Conservation (phyloP, 371 early-diverging fungal genomes). For the Mucor circinelloides region DNA sequence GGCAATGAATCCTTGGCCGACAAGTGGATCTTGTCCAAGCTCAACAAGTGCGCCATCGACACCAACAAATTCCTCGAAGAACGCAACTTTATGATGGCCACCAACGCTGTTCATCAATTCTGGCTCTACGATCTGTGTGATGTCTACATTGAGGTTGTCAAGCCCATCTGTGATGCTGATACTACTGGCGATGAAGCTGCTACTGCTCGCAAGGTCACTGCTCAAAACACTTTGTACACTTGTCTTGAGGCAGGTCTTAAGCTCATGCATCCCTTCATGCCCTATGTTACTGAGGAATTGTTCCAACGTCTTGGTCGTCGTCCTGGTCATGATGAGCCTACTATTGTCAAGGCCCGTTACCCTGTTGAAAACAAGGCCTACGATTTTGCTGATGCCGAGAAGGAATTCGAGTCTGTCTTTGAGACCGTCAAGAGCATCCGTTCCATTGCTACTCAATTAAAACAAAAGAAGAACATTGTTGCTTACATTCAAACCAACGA, state of each 20-base stretch:
- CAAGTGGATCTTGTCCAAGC: constrained; percentile 92
- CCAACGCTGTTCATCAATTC: constrained; percentile 90
- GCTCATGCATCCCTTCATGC: constrained; percentile 99
- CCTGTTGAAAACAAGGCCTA: constrained; percentile 61
- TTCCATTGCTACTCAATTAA: constrained; percentile 56
- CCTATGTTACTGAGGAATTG: constrained; percentile 99
- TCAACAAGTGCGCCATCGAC: constrained; percentile 83
- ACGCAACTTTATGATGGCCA: constrained; percentile 96
- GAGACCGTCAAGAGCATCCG: constrained; percentile 78
- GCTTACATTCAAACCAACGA: constrained; percentile 36
- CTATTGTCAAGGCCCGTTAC: constrained; percentile 72
- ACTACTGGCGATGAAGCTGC: constrained; percentile 52
- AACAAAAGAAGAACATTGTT: constrained; percentile 42
- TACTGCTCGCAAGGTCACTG: constrained; percentile 58
- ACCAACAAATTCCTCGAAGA: constrained; percentile 76
- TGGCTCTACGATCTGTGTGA: constrained; percentile 99
- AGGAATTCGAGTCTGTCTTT: constrained; percentile 79
- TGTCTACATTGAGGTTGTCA: constrained; percentile 94
- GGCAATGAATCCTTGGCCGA: constrained; percentile 90
- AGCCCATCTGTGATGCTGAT: constrained; percentile 80
- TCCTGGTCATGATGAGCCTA: constrained; percentile 54
- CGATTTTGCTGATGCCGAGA: constrained; percentile 63
- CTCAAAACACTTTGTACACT: constrained; percentile 88
- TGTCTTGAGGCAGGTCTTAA: constrained; percentile 92
- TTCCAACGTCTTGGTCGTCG: constrained; percentile 92